Evolutionary conservation across 2,329 filamentous ascomycete genomes (phyloP).

Genomic region (Cladobotryum protrusum): DNA sequence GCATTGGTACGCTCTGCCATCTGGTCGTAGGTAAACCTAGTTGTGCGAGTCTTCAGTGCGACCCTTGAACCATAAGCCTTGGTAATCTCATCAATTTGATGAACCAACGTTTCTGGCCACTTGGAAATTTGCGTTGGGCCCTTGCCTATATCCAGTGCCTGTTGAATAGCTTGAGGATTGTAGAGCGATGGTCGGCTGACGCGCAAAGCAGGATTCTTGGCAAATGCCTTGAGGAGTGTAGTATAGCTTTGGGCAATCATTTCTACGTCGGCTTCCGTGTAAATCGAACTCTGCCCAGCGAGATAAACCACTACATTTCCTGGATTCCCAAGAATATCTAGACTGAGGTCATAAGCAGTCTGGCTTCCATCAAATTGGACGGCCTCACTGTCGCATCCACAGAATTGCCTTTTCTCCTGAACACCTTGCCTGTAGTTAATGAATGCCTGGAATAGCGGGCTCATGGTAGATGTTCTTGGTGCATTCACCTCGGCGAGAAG

Average conservation of each 20-base stretch:
- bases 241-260: too few species aligned
- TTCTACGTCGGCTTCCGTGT: too few species aligned
- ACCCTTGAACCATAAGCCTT: too few species aligned
- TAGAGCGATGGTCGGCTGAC: too few species aligned
- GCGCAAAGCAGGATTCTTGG: too few species aligned
- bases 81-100: constrained; percentile 31
- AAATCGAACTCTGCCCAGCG: too few species aligned
- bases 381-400: constrained; percentile 16
- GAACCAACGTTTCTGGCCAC: constrained; percentile 29
- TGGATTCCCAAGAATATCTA: constrained; percentile 27
- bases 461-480: constrained; percentile 30
- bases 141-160: too few species aligned
- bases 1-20: constrained; percentile 20
- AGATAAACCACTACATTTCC: too few species aligned
- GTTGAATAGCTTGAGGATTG: too few species aligned
- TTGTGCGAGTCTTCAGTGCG: too few species aligned
- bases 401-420: constrained; percentile 15
- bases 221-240: too few species aligned
- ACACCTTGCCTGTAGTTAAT: constrained; percentile 26
- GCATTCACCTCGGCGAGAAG: constrained; percentile 39
- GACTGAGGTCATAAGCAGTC: constrained; percentile 24
- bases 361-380: constrained; percentile 12
- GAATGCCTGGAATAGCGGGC: constrained; percentile 44
- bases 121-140: constrained; percentile 6
- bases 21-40: too few species aligned